These are phyloP conservation scores for Sporothrix globosa DNA, from an alignment of 2,329 filamentous ascomycete species.

Conservation along the genomic window DNA sequence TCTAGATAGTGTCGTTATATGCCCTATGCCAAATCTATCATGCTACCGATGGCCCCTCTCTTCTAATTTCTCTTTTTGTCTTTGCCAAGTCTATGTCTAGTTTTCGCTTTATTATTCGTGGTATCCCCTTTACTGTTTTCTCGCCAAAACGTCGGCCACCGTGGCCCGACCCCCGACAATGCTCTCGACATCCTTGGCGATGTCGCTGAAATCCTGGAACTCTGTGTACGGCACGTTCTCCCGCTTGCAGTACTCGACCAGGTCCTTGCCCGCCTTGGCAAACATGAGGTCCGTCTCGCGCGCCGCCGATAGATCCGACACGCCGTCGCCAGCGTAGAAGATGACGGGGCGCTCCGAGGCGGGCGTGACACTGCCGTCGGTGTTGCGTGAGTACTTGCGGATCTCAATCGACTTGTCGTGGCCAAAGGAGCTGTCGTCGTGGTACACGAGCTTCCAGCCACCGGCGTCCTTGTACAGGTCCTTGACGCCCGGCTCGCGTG, in stretches of 20 bases:
- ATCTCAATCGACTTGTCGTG: conserved; percentile 96
- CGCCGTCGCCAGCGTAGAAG: conserved; percentile 94
- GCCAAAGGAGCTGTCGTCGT: conserved; percentile 88
- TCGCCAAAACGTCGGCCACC: conserved; percentile 32
- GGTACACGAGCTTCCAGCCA: conserved; percentile 87
- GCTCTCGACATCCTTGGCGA: conserved; percentile 35
- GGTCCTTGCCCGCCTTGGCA: conserved; percentile 77
- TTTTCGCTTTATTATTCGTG: too few relatives aligned
- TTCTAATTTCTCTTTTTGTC: too few relatives aligned
- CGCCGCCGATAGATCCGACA: conserved; percentile 89
- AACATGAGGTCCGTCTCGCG: conserved; percentile 92
- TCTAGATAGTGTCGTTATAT: too few relatives aligned
- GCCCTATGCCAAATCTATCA: too few relatives aligned
- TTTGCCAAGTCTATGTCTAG: too few relatives aligned
- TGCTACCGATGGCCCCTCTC: too few relatives aligned
- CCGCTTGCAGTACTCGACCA: conserved; percentile 37
- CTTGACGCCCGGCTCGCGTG: conserved; percentile 55
- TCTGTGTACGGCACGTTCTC: conserved; percentile 60
- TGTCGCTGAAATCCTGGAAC: conserved; percentile 57
- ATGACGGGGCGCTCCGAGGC: conserved; percentile 70
- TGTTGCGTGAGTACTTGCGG: conserved; percentile 69
- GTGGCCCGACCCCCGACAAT: conserved; percentile 37
- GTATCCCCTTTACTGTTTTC: background rate
- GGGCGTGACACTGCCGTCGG: conserved; percentile 59
- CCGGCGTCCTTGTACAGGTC: conserved; percentile 70